These are phyloP conservation scores for Sequoiadendron giganteum DNA, from an alignment of 75 land plant genomes.

Conservation along the genomic window DNA sequence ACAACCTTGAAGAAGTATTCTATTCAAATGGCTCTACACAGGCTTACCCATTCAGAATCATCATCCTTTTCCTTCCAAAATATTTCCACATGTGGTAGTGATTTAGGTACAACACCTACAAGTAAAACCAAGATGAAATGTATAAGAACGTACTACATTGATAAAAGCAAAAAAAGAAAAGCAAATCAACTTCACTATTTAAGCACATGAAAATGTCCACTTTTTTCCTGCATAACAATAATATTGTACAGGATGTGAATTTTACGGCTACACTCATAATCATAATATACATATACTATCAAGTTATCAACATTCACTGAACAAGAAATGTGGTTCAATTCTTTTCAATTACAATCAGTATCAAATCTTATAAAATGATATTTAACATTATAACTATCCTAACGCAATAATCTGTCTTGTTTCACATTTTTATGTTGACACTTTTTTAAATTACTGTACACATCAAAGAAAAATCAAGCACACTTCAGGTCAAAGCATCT, in stretches of 20 bases:
- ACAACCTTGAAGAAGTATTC: background rate
- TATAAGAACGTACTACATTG: background rate
- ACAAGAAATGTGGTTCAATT: background rate
- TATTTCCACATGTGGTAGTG: conserved; percentile 53
- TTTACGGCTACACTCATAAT: background rate
- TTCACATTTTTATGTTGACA: background rate
- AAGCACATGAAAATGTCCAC: background rate
- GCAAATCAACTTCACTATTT: background rate
- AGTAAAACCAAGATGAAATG: background rate
- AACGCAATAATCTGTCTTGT: background rate
- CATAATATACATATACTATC: background rate
- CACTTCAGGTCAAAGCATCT: background rate
- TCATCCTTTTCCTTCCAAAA: conserved; percentile 87
- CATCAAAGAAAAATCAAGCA: background rate
- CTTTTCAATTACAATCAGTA: background rate
- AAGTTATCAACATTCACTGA: background rate
- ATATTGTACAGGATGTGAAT: background rate
- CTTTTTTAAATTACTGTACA: background rate
- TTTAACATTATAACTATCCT: background rate
- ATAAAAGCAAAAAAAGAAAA: background rate
- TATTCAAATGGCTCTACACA: background rate
- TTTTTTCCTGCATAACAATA: background rate
- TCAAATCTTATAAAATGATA: background rate
- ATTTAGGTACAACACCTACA: conserved; percentile 37
- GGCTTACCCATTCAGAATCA: conserved; percentile 80